Base-by-base conservation (phyloP, 371 early-diverging fungal species). In the Phascolomyces articulosus region DNA sequence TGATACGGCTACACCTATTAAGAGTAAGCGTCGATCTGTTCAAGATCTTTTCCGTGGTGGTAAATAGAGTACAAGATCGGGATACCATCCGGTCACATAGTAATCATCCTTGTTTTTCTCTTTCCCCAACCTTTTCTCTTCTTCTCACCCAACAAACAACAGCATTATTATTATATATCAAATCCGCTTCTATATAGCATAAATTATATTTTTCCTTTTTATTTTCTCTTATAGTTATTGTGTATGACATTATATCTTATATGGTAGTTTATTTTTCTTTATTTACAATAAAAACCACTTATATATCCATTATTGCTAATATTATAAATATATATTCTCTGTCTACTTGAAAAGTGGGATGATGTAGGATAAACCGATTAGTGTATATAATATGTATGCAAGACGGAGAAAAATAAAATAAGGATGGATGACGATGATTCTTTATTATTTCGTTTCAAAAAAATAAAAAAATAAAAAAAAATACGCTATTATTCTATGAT, bases 1-100 rank as follows among this genome's bases (percentile, higher is more conserved):
- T 31, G 56, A 40, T 20, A 29, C 48, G 9, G 41, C 29, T 20
- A n/a, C 48, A 41, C 54, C 65, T 3, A 3, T 51, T 41, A 65
- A 65, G 41, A 60, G 51, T 29, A 65, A 65, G 55, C 65, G 65
- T 51, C 29, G 65, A 38, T 65, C 65, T 0, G 60, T 65, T 4
- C 65, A 65, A 51, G 60, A 40, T 29, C 34, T 65, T 15, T 65
- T 65, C 60, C 65, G 65, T 38, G 26, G 44, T 16, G 29, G 28
- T 20, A 55, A 55, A 21, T 29, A 55, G 56, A 51, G 51, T 6
- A 9, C 8, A 16, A 0, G 0, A 44, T 44, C 44, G 44, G 44
- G 16, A 44, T 44, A 16, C 15, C 16, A 44, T 44, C 44, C 44
- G 44, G 15, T 4, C 15, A n/a, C n/a, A n/a, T n/a, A n/a, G n/a